Conservation (phyloP, 2,329 filamentous ascomycete genomes). For the Verticillium albo-atrum region DNA sequence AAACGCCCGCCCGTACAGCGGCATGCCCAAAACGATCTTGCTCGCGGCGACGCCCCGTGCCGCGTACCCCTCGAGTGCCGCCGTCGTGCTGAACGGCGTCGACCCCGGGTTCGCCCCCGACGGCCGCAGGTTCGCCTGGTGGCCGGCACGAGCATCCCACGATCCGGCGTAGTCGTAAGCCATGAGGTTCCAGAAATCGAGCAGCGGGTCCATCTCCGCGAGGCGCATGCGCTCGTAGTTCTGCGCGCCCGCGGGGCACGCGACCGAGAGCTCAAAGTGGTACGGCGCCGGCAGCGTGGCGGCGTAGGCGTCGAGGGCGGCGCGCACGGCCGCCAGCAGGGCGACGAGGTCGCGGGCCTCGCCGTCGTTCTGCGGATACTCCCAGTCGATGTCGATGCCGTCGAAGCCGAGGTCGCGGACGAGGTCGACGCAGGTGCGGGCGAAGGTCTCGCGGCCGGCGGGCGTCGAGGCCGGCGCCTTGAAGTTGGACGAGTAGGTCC, state of each 20-base stretch:
- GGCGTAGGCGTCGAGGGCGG: conserved; percentile 55
- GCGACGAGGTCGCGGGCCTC: conserved; percentile 57
- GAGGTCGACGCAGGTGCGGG: conserved; percentile 66
- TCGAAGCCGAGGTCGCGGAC: conserved; percentile 79
- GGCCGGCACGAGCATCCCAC: conserved; percentile 69
- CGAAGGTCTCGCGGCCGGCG: conserved; percentile 67
- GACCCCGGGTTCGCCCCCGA: conserved; percentile 49
- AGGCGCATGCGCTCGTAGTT: conserved; percentile 62
- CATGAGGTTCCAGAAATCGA: conserved; percentile 82
- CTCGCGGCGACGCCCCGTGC: conserved; percentile 55
- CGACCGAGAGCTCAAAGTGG: conserved; percentile 62
- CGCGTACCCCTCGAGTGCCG: conserved; percentile 69
- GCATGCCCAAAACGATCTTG: conserved; percentile 89
- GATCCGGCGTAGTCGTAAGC: conserved; percentile 84
- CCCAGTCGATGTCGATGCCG: conserved; percentile 66
- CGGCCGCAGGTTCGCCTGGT: conserved; percentile 75
- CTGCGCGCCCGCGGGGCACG: conserved; percentile 56
- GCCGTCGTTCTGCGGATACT: conserved; percentile 51
- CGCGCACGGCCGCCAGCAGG: conserved; percentile 52
- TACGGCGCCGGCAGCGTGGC: conserved; percentile 34
- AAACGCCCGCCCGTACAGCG: conserved; percentile 86
- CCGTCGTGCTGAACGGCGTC: conserved; percentile 75
- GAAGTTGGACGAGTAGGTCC: conserved; percentile 89
- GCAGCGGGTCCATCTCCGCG: conserved; percentile 57
- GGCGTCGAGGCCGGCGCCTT: conserved; percentile 67